A percentile compares a stretch with the other conserved stretches of the same genome.
These are phyloP conservation scores for Colletotrichum shisoi DNA, from an alignment of 2,329 filamentous ascomycete genomes.

Conservation along the genomic window DNA sequence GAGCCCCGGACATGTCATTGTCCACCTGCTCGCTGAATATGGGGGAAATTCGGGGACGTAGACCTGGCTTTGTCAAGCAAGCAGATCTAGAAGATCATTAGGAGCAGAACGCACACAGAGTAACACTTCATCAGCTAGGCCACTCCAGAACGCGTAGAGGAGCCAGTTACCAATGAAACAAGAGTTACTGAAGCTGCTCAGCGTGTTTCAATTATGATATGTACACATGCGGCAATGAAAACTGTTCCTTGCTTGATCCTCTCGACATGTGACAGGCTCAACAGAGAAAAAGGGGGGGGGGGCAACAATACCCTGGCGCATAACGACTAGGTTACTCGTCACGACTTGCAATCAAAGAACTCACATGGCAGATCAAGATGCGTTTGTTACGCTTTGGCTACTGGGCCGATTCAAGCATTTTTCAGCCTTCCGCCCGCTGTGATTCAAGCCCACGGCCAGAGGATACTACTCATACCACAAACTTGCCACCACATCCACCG, in stretches of 20 bases:
- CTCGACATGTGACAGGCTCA: neutral
- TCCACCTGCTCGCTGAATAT: too few relatives aligned
- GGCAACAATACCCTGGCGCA: neutral
- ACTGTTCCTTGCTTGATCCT: too few relatives aligned
- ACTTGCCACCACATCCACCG: constrained; percentile 55
- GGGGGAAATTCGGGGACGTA: too few relatives aligned
- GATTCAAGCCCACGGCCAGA: neutral
- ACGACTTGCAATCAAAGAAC: neutral
- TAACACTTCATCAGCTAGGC: neutral
- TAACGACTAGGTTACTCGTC: neutral
- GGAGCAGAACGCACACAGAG: too few relatives aligned
- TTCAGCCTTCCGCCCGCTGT: neutral
- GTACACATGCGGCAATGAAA: neutral
- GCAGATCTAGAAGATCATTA: neutral
- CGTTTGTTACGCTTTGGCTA: neutral
- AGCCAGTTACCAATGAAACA: neutral
- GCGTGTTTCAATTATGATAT: neutral
- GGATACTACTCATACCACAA: constrained; percentile 47
- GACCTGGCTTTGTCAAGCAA: too few relatives aligned
- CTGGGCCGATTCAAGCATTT: neutral
- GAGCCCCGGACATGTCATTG: neutral
- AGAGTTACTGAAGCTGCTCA: neutral
- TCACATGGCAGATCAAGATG: too few relatives aligned
- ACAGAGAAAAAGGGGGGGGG: neutral
- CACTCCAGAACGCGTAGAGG: neutral